A percentile compares a stretch with the other conserved stretches of the same genome.
Conservation (phyloP, 306 rosid genomes). For the Vigna trinervia region DNA sequence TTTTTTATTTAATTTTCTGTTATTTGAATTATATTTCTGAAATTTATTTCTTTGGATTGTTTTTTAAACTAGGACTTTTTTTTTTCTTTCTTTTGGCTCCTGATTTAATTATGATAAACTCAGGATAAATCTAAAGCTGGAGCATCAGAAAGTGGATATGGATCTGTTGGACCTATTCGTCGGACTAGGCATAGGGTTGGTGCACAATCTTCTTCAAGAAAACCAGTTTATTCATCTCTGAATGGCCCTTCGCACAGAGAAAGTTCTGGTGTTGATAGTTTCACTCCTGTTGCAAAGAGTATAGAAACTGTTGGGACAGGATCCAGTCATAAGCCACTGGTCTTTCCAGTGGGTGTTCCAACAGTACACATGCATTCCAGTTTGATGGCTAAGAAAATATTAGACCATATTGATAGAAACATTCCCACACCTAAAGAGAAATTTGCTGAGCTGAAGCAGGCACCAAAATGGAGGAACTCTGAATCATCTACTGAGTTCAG, state of each 20-base stretch:
- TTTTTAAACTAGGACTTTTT: slow-evolving; percentile 7
- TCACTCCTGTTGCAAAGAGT: slow-evolving; percentile 50
- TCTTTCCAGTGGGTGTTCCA: slow-evolving; percentile 52
- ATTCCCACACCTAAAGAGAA: slow-evolving; percentile 78
- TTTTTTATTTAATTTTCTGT: neutral
- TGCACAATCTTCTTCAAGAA: slow-evolving; percentile 56
- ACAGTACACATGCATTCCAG: slow-evolving; percentile 68
- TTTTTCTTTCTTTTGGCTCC: neutral
- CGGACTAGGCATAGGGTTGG: slow-evolving; percentile 57
- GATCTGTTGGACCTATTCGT: slow-evolving; percentile 83
- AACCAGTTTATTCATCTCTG: slow-evolving; percentile 53
- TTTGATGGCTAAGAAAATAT: slow-evolving; percentile 81
- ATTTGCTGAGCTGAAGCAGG: slow-evolving; percentile 77
- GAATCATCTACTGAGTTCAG: slow-evolving; percentile 49
- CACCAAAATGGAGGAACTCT: slow-evolving; percentile 65
- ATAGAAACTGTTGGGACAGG: slow-evolving; percentile 54
- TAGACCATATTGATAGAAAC: slow-evolving; percentile 84
- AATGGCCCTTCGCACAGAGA: slow-evolving; percentile 48
- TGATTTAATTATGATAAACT: slow-evolving; percentile 33
- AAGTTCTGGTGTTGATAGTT: slow-evolving; percentile 49
- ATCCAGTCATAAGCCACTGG: slow-evolving; percentile 46
- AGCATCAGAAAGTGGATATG: slow-evolving; percentile 58
- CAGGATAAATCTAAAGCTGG: slow-evolving; percentile 61
- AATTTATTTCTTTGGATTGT: slow-evolving; percentile 8
- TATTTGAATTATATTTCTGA: slow-evolving; percentile 19